These are phyloP conservation scores for Ascochyta pisi DNA, from an alignment of 2,329 filamentous ascomycete species.

Conservation along the genomic window DNA sequence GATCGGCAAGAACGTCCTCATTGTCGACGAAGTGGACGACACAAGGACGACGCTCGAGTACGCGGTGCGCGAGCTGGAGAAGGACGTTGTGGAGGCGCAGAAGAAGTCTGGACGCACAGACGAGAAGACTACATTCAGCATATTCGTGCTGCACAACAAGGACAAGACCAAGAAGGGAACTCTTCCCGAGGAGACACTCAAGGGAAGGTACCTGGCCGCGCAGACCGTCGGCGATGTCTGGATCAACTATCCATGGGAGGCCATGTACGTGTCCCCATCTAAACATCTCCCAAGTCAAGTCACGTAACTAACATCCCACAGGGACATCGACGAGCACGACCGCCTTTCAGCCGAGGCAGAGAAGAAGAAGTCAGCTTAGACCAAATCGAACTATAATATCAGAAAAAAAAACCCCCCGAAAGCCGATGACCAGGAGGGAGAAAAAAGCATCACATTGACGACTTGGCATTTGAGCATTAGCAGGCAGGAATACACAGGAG, in stretches of 20 bases:
- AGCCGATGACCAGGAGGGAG: not conserved
- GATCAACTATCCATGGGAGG: slow-evolving; percentile 99
- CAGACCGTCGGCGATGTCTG: slow-evolving; percentile 91
- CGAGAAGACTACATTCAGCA: slow-evolving; percentile 84
- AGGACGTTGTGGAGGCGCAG: slow-evolving; percentile 86
- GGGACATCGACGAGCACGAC: slow-evolving; percentile 93
- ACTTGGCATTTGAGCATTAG: slow-evolving; percentile 22
- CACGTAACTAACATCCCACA: slow-evolving; percentile 41
- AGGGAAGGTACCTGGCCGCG: slow-evolving; percentile 81
- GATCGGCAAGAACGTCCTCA: slow-evolving; percentile 88
- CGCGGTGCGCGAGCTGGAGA: slow-evolving; percentile 88
- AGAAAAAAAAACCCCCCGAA: not conserved
- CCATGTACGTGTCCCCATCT: slow-evolving; percentile 60
- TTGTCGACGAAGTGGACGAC: slow-evolving; percentile 95
- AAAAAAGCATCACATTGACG: slow-evolving; percentile 17
- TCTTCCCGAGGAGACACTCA: slow-evolving; percentile 79
- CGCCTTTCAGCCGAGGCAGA: slow-evolving; percentile 62
- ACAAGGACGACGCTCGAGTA: slow-evolving; percentile 94
- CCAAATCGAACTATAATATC: not conserved
- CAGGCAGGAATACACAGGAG: slow-evolving; percentile 19
- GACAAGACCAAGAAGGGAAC: slow-evolving; percentile 93
- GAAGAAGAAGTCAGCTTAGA: slow-evolving; percentile 20
- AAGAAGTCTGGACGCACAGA: slow-evolving; percentile 71
- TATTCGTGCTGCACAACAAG: slow-evolving; percentile 99
- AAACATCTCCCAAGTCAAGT: not conserved